Conservation (phyloP, 192 early-diverging fungal genomes). For the Coemansia asiatica region DNA sequence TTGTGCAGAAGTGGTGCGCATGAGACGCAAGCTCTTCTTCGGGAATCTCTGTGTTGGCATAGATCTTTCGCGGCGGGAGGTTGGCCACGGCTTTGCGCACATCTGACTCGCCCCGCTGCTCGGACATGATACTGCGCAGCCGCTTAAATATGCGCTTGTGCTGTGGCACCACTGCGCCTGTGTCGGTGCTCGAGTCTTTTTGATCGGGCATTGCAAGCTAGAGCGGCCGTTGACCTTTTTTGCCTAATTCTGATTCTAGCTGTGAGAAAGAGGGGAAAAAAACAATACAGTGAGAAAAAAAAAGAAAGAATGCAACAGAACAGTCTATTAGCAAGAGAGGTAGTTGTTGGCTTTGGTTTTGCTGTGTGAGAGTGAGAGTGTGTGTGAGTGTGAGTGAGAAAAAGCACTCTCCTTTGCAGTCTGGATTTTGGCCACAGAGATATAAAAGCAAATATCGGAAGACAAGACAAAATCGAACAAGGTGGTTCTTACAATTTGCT, state of each 20-base stretch:
- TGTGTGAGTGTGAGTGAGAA: no score
- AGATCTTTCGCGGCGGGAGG: conserved; percentile 55
- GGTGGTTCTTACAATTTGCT: not conserved
- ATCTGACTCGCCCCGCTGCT: conserved; percentile 13
- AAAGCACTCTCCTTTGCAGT: no score
- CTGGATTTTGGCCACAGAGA: no score
- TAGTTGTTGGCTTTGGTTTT: not conserved
- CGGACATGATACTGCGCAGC: conserved; percentile 12
- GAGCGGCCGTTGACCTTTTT: no score
- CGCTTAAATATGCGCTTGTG: conserved; percentile 24
- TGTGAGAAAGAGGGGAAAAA: no score
- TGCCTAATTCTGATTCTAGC: no score
- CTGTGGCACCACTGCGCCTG: conserved; percentile 12
- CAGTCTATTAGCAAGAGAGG: no score
- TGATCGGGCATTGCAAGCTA: not conserved
- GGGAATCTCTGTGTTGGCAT: conserved; percentile 66
- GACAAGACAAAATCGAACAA: not conserved
- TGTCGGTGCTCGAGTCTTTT: conserved; percentile 2
- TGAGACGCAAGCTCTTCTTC: conserved; percentile 55
- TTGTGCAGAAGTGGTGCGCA: conserved; percentile 67
- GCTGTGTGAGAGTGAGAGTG: not conserved
- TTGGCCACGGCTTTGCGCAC: conserved; percentile 30
- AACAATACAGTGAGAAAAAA: no score
- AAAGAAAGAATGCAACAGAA: no score
- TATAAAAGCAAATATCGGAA: not conserved